Conservation (phyloP, 441 rosid genomes). For the Populus hybrid region DNA sequence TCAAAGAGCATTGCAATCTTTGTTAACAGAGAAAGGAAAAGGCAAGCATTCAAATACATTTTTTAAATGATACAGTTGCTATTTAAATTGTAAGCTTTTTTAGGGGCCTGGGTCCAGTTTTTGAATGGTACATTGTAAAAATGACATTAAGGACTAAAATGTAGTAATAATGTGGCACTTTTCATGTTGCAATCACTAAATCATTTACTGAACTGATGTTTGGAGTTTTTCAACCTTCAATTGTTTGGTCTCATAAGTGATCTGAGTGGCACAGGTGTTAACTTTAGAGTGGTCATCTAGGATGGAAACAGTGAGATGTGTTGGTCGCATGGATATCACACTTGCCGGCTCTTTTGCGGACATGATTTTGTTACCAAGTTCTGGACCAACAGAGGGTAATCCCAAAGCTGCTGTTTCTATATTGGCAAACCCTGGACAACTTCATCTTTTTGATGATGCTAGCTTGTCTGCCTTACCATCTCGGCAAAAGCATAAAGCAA, state of each 20-base stretch:
- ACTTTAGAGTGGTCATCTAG: conserved; percentile 60
- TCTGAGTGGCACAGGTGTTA: conserved; percentile 38
- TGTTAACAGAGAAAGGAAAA: neutral
- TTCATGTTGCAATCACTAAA: neutral
- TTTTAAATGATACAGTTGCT: neutral
- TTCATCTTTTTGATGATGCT: conserved; percentile 48
- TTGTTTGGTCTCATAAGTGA: conserved; percentile 13
- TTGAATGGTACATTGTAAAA: conserved; percentile 6
- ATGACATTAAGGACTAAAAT: neutral
- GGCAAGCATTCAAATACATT: neutral
- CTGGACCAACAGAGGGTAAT: conserved; percentile 32
- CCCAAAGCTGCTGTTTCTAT: conserved; percentile 42
- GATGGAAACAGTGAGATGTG: conserved; percentile 39
- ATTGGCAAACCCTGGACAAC: conserved; percentile 60
- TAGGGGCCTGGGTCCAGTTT: neutral
- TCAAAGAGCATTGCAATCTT: neutral
- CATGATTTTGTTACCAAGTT: conserved; percentile 47
- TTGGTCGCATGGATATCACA: conserved; percentile 47
- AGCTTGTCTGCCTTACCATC: conserved; percentile 39
- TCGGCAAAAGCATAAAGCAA: conserved; percentile 41
- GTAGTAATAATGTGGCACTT: neutral
- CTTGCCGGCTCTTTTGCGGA: conserved; percentile 57
- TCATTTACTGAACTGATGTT: neutral
- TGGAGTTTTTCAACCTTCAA: neutral
- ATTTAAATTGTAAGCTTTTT: neutral